Evolutionary conservation across 257 asterid genomes (phyloP).

Genomic region (Primulina eburnea): DNA sequence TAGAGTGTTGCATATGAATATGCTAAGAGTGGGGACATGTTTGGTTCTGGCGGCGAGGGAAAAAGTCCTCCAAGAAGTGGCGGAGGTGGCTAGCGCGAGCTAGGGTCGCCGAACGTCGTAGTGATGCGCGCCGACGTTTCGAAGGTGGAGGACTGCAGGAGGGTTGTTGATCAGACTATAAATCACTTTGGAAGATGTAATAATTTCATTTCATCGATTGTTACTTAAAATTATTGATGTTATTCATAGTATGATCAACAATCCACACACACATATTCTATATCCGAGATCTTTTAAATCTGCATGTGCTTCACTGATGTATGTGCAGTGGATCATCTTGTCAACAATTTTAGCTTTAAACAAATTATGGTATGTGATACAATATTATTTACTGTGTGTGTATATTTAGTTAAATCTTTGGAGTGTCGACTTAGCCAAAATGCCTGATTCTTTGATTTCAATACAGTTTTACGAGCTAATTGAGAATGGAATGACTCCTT

Average conservation of each 20-base stretch:
- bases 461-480: too few species aligned
- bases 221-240: too few species aligned
- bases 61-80: conserved; percentile 48
- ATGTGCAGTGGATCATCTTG: conserved; percentile 66
- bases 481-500: too few species aligned
- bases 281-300: too few species aligned
- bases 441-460: too few species aligned
- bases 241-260: too few species aligned
- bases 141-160: conserved; percentile 51
- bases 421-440: too few species aligned
- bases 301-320: too few species aligned
- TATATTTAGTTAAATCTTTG: too few species aligned
- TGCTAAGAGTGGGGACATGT: conserved; percentile 60
- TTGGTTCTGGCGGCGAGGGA: conserved; percentile 59
- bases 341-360: conserved; percentile 63
- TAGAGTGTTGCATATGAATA: conserved; percentile 67
- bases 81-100: conserved; percentile 40
- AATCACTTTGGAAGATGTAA: conserved; percentile 54
- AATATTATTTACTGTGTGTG: too few species aligned
- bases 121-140: neutral
- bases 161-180: conserved; percentile 48
- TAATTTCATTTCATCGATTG: neutral
- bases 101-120: conserved; percentile 50
- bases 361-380: too few species aligned
- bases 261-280: too few species aligned